A percentile compares a stretch with the other conserved stretches of the same genome.
Evolutionary conservation across 2,329 filamentous ascomycete species (phyloP).

Genomic region (Xylaria sp.): DNA sequence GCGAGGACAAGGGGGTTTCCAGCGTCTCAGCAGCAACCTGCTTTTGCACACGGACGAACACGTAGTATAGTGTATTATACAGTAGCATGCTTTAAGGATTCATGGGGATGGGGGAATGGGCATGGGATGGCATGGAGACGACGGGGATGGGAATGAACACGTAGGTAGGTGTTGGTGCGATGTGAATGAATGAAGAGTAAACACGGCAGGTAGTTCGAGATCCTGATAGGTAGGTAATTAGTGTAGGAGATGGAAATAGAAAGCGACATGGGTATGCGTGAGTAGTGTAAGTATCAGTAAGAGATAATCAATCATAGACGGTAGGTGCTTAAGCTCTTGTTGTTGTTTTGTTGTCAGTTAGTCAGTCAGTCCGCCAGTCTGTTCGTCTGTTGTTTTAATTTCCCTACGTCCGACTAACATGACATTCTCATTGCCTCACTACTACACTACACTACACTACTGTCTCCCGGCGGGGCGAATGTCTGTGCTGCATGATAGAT

Average conservation of each 20-base stretch:
- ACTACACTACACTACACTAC: no score
- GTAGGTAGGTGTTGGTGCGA: background rate
- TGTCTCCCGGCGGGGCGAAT: background rate
- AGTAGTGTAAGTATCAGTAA: background rate
- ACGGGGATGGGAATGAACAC: background rate
- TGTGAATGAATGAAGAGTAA: background rate
- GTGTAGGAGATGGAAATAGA: background rate
- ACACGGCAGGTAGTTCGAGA: conserved; percentile 13
- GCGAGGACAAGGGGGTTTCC: conserved; percentile 1
- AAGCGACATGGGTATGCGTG: conserved; percentile 7
- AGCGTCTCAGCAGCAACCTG: background rate
- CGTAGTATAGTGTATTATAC: conserved; percentile 1
- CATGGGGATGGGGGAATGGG: background rate
- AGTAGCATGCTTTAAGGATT: background rate
- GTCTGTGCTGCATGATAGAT: conserved; percentile 8
- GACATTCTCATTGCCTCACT: background rate
- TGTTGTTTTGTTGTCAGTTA: background rate
- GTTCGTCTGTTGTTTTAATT: background rate
- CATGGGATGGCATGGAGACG: background rate
- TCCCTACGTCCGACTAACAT: conserved; percentile 5
- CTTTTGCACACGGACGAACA: conserved; percentile 18
- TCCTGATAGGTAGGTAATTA: background rate
- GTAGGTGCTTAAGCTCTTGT: background rate
- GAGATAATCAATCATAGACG: background rate
- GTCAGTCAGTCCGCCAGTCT: no score